Evolutionary conservation across 768 basidiomycete species (phyloP).

Genomic region (Amanita rimosa): DNA sequence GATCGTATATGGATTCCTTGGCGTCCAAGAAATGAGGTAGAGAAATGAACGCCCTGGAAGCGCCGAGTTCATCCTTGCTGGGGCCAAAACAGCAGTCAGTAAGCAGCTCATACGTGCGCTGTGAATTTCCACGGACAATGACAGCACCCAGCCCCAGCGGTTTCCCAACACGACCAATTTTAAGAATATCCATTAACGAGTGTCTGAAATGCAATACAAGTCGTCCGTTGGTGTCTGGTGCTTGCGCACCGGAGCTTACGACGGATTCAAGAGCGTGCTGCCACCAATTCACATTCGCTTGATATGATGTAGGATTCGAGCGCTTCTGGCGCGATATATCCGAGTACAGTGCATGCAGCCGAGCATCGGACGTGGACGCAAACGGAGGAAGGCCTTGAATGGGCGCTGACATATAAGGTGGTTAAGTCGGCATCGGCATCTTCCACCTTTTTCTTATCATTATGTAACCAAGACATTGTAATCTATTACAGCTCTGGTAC

Average conservation of each 20-base stretch:
- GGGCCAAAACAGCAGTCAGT: constrained; percentile 24
- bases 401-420: constrained; percentile 8
- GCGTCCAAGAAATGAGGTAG: constrained; percentile 44
- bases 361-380: constrained; percentile 32
- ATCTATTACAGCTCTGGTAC: constrained; percentile 18
- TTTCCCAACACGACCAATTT: constrained; percentile 61
- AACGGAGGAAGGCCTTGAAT: constrained; percentile 31
- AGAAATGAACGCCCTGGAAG: constrained; percentile 31
- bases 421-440: constrained; percentile 1
- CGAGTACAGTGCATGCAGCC: constrained; percentile 77
- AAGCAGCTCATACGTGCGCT: constrained; percentile 4
- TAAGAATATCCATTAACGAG: constrained; percentile 44
- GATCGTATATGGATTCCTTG: constrained; percentile 51
- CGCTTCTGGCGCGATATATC: constrained; percentile 77
- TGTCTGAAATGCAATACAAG: constrained; percentile 50
- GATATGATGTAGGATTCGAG: constrained; percentile 75
- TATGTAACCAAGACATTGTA: background rate
- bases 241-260: constrained; percentile 47
- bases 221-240: constrained; percentile 24
- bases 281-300: constrained; percentile 87
- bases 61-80: constrained; percentile 62
- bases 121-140: constrained; percentile 42
- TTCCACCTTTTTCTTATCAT: too few species aligned
- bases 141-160: constrained; percentile 63
- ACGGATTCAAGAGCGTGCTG: constrained; percentile 49